phyloP scores from a whole-genome alignment of 768 basidiomycete genomes.

The Rhodotorula graminis region DNA sequence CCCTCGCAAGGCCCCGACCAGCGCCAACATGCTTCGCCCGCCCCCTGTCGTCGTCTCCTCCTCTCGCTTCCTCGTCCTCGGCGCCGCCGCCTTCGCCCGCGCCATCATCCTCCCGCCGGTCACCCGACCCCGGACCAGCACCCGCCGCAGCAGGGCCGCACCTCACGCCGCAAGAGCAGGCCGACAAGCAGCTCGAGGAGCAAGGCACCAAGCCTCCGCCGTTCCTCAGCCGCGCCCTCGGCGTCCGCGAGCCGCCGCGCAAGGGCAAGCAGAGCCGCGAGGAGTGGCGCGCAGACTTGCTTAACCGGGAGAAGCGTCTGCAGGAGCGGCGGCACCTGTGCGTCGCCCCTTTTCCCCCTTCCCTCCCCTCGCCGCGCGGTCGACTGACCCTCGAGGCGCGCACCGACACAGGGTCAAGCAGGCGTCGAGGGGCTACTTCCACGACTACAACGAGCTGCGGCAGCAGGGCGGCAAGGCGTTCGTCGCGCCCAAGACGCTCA shows the following conservation, averaged over 20 bases:
- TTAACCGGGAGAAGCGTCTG: slow-evolving; percentile 67
- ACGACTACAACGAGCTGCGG: slow-evolving; percentile 74
- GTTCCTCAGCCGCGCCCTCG: slow-evolving; percentile 59
- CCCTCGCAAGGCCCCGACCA: background rate
- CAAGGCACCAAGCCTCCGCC: slow-evolving; percentile 35
- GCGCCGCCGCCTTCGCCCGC: background rate
- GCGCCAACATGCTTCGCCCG: background rate
- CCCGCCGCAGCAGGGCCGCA: background rate
- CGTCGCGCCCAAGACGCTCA: slow-evolving; percentile 82
- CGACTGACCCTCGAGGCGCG: background rate
- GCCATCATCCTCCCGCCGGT: background rate
- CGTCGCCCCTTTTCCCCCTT: background rate
- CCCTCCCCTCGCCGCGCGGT: slow-evolving; percentile 14
- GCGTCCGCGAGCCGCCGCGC: slow-evolving; percentile 65
- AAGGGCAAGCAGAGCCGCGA: slow-evolving; percentile 59
- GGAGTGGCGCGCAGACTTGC: slow-evolving; percentile 61
- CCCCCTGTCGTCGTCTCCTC: background rate
- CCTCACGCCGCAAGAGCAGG: slow-evolving; percentile 28
- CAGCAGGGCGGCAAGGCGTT: slow-evolving; percentile 88
- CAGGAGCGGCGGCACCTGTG: slow-evolving; percentile 58
- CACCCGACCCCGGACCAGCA: background rate
- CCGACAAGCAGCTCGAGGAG: slow-evolving; percentile 25
- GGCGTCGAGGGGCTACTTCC: slow-evolving; percentile 76
- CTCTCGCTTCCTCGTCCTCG: background rate
- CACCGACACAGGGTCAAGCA: slow-evolving; percentile 54